A percentile compares a stretch with the other conserved stretches of the same genome.
phyloP scores from a whole-genome alignment of 345 rosid species.

The Salix brachista region DNA sequence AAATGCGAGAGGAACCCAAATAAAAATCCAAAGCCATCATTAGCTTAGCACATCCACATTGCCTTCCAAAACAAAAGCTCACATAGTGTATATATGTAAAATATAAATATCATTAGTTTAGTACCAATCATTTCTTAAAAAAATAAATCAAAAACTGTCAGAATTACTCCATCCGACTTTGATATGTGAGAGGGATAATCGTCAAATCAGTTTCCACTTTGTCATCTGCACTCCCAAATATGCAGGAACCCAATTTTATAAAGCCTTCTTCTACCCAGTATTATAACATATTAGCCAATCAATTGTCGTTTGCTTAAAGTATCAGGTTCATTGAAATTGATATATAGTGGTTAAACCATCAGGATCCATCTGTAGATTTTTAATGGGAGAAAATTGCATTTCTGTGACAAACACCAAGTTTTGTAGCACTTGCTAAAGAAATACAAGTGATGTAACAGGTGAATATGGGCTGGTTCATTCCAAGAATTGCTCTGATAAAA shows the following conservation, averaged over 20 bases:
- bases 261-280: not conserved
- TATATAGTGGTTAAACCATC: not conserved
- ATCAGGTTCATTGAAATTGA: conserved; percentile 10
- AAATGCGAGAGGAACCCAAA: conserved; percentile 7
- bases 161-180: not conserved
- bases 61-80: not conserved
- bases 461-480: not conserved
- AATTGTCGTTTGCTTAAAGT: not conserved
- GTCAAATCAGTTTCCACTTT: not conserved
- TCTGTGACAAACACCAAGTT: not conserved
- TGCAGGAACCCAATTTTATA: conserved; percentile 28
- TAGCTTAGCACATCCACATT: not conserved
- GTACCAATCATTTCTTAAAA: not conserved
- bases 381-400: not conserved
- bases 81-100: not conserved
- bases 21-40: conserved; percentile 20
- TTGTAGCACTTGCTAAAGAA: not conserved
- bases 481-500: not conserved
- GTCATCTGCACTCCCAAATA: conserved; percentile 27
- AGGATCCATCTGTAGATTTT: not conserved
- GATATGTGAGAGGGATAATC: not conserved
- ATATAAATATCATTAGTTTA: not conserved
- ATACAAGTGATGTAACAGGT: not conserved
- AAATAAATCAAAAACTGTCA: not conserved
- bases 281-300: not conserved